phyloP scores from a whole-genome alignment of 139 green algal species.

The Tetradesmus lagerheimii region DNA sequence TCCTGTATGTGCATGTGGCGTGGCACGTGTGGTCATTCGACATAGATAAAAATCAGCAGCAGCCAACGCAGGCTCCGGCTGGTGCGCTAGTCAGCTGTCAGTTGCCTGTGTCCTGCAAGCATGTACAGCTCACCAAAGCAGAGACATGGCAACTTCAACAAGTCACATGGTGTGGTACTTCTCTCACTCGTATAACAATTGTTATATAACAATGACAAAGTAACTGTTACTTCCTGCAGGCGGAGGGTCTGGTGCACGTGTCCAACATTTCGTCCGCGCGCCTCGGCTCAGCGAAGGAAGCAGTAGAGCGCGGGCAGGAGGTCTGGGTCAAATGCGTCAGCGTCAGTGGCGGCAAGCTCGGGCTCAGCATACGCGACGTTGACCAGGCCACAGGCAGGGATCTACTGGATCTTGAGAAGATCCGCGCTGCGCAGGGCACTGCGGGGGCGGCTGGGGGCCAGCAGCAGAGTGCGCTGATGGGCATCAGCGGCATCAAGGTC shows the following conservation, averaged over 20 bases:
- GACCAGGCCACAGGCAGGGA: slow-evolving; percentile 80
- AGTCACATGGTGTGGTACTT: too few relatives aligned
- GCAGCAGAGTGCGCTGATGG: slow-evolving; percentile 65
- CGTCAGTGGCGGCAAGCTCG: slow-evolving; percentile 71
- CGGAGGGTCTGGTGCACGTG: slow-evolving; percentile 96
- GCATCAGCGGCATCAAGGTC: slow-evolving; percentile 88
- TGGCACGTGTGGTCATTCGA: not conserved
- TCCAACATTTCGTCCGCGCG: slow-evolving; percentile 86
- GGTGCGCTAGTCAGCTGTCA: too few relatives aligned
- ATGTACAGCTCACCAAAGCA: too few relatives aligned
- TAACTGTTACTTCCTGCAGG: slow-evolving; percentile 37
- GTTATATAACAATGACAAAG: too few relatives aligned
- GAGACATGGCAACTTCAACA: too few relatives aligned
- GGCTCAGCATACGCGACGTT: slow-evolving; percentile 94
- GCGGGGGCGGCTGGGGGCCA: not conserved
- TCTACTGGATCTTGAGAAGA: slow-evolving; percentile 37
- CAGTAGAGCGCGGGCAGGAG: slow-evolving; percentile 77
- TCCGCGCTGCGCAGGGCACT: slow-evolving; percentile 24
- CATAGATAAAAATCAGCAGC: not conserved
- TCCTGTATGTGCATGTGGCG: not conserved
- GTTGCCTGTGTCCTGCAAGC: too few relatives aligned
- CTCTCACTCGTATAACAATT: too few relatives aligned
- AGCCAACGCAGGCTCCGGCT: too few relatives aligned
- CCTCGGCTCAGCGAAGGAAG: slow-evolving; percentile 79
- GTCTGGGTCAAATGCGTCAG: slow-evolving; percentile 92